Evolutionary conservation across 768 basidiomycete genomes (phyloP), one percentile per base, ranked within the genome.

Genomic region (Termitomyces heimii): DNA sequence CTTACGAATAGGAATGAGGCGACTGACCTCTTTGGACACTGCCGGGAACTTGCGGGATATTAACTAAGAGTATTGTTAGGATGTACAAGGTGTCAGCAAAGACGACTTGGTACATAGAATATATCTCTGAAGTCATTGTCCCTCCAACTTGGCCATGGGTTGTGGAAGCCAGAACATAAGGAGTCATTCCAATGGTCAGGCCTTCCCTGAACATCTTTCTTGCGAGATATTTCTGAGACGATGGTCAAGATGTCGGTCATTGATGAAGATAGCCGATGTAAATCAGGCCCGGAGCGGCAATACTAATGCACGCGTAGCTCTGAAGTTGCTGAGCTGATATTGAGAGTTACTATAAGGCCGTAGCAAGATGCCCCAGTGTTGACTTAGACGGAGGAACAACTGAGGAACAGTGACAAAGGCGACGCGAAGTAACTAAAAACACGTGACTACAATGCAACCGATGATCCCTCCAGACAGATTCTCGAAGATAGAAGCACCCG

Each of bases 1-100:
- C 60, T 70, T 68, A 60, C 70, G 67, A 55, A 77, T 65, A 10
- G 67, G 68, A 46, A 74, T 64, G 26, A 70, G 60, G 42, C 51
- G 40, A 5, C 42, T 45, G 12, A 43, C 26, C 1, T 62, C 65
- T 37, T 63, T 53, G 0, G 55, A 29, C 0, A 63, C 61, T 24
- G 62, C 56, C n/a, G 62, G 51, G 32, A 63, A 63, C 4, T 54
- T 37, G 14, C 0, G 29, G 1, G 46, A 40, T 4, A 58, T 34
- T n/a, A 58, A 24, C 35, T 60, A 20, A 26, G 37, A 31, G 16
- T 24, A 50, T 43, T 5, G 16, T 39, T 40, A 40, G n/a, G 28
- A 26, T 43, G 29, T 31, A 42, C 29, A 43, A 32, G 47, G 43
- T 20, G 16, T 32, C 10, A 9, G 12, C 22, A 13, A 56, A 29